Evolutionary conservation across 768 basidiomycete genomes (phyloP).

Genomic region (Daedalea quercina): DNA sequence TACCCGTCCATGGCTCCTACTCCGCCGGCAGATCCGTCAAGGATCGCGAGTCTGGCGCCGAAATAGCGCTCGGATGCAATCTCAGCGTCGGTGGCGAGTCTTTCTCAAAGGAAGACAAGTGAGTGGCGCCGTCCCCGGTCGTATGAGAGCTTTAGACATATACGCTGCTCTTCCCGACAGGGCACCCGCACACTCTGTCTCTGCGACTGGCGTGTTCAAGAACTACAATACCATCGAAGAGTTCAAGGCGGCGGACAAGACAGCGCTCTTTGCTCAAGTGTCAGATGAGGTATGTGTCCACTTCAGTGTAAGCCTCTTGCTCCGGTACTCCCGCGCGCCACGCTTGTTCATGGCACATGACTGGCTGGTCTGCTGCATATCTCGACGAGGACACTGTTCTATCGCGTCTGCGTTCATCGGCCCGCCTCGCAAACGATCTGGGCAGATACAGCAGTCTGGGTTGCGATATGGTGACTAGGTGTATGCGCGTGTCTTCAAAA

Average conservation of each 20-base stretch:
- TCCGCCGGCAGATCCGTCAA: slow-evolving; percentile 61
- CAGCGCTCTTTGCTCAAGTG: slow-evolving; percentile 70
- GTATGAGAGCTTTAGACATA: not conserved
- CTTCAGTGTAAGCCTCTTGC: not conserved
- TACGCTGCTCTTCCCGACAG: slow-evolving; percentile 21
- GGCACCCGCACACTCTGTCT: slow-evolving; percentile 40
- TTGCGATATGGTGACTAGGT: too few relatives aligned
- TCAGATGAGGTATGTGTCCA: slow-evolving; percentile 50
- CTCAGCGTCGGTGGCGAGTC: slow-evolving; percentile 59
- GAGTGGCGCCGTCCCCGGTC: slow-evolving; percentile 17
- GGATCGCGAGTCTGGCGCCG: slow-evolving; percentile 72
- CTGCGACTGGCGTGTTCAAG: slow-evolving; percentile 65
- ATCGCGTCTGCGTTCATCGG: too few relatives aligned
- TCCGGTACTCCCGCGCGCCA: too few relatives aligned
- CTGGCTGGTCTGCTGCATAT: too few relatives aligned
- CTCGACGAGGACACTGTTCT: too few relatives aligned
- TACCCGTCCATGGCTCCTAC: slow-evolving; percentile 63
- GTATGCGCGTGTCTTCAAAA: too few relatives aligned
- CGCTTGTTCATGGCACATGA: too few relatives aligned
- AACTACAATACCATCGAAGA: slow-evolving; percentile 98
- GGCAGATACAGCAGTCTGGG: too few relatives aligned
- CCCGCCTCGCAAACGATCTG: too few relatives aligned
- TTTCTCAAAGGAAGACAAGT: slow-evolving; percentile 47
- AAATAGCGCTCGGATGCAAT: slow-evolving; percentile 67
- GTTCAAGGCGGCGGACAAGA: slow-evolving; percentile 87